Base-by-base conservation (phyloP, 2,329 filamentous ascomycete genomes). In the Ramularia collo-cygni region DNA sequence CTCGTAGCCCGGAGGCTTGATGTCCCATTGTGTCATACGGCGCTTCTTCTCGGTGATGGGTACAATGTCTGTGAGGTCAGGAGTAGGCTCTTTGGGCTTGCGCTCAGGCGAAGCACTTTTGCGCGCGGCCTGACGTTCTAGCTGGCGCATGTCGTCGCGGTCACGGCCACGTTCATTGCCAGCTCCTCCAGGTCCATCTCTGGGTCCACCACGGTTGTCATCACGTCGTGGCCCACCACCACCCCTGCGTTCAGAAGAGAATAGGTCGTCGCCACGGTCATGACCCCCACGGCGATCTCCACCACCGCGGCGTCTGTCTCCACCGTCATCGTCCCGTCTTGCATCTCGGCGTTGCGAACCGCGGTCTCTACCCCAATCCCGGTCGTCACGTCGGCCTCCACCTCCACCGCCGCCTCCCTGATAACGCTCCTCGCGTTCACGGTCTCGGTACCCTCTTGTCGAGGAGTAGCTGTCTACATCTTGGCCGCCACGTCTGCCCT, bases 21-120 rank as follows among this genome's bases (percentile, higher is more conserved):
- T 95, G 63, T 99, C 93, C 92, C 92, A 99, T 65, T 98, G 93
- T 26, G 89, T 96, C 72, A 98, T 71, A 44, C 92, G 83, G 54
- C 93, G 83, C 72, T 89, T 92, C 56, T 90, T 82, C 58, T 90
- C 82, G 48, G 88, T 70, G 43, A 99, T 74, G 3, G 87, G 77
- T n/a, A 83, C 72, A 44, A 93, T 71, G 57, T 93, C 80, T 44
- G 89, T 93, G 60, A 99, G 71, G 63, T 99, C 93, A 26, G 92
- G 93, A 1, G 92, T 98, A 6, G 92, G 87, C 65, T 98, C 92
- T 63, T 86, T 83, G 69, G 90, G 92, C 71, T 93, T 93, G 8
- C 81, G 79, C 18, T 85, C 84, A 27, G 88, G 85, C 13, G 83
- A 78, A 57, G 85, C 94, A 53, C 85, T 81, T 55, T 79, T 81